A percentile compares a stretch with the other conserved stretches of the same genome.
Evolutionary conservation across 129 eudicot genomes (phyloP).

Genomic region (Smallanthus sonchifolius): DNA sequence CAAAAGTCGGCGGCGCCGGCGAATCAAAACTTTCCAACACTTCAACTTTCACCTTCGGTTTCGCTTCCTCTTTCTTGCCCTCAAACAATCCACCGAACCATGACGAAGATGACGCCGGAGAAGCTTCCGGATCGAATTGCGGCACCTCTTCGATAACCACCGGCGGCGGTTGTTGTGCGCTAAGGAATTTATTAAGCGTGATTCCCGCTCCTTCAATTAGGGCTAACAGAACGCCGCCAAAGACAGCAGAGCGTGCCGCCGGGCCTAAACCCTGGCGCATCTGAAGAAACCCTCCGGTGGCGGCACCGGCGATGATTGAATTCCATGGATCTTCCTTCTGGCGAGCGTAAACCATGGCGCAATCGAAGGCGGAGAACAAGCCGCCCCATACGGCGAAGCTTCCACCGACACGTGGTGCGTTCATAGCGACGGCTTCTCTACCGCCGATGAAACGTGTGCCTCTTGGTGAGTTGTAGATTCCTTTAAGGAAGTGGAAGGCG

Average conservation of each 20-base stretch:
- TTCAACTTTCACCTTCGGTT: slow-evolving; percentile 35
- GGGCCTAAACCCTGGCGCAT: slow-evolving; percentile 46
- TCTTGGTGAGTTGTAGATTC: slow-evolving; percentile 24
- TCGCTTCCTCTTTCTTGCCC: slow-evolving; percentile 37
- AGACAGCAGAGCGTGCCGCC: neutral
- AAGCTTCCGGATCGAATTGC: neutral
- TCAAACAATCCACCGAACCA: slow-evolving; percentile 60
- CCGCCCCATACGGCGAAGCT: slow-evolving; percentile 86
- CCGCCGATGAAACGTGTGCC: slow-evolving; percentile 47
- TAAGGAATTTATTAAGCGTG: slow-evolving; percentile 48
- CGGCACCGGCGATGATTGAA: slow-evolving; percentile 74
- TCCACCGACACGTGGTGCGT: slow-evolving; percentile 44
- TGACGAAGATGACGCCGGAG: slow-evolving; percentile 10
- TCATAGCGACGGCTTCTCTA: slow-evolving; percentile 23
- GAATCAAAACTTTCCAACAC: slow-evolving; percentile 65
- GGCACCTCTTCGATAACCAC: slow-evolving; percentile 43
- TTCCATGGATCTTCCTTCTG: slow-evolving; percentile 84
- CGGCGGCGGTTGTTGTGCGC: slow-evolving; percentile 44
- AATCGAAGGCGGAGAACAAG: slow-evolving; percentile 61
- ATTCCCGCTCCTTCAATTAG: slow-evolving; percentile 52
- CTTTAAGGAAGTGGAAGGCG: slow-evolving; percentile 22
- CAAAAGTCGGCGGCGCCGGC: slow-evolving; percentile 52
- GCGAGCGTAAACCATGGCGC: slow-evolving; percentile 60
- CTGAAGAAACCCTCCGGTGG: slow-evolving; percentile 71
- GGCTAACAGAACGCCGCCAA: slow-evolving; percentile 23